phyloP scores from a whole-genome alignment of 495 filamentous ascomycete genomes.

The Podospora pseudoanserina region DNA sequence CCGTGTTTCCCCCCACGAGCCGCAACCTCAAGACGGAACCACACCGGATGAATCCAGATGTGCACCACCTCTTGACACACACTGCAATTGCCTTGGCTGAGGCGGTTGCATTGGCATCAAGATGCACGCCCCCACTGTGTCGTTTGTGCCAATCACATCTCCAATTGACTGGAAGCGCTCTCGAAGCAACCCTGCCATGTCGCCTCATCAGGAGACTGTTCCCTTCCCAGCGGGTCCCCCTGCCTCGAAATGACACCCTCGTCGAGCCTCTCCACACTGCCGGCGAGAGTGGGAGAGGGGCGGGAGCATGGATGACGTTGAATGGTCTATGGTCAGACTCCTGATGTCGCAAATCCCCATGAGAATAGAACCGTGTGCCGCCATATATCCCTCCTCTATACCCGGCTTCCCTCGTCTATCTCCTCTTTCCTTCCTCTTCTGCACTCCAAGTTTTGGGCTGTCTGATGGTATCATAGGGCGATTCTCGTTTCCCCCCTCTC shows the following conservation, averaged over 20 bases:
- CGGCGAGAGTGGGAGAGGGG: neutral
- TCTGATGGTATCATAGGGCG: conserved; percentile 6
- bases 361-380: neutral
- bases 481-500: conserved; percentile 7
- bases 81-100: neutral
- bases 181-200: neutral
- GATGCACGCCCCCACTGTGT: neutral
- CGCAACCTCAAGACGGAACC: conserved; percentile 20
- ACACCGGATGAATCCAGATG: conserved; percentile 24
- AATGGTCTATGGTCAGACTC: conserved; percentile 12
- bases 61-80: conserved; percentile 15
- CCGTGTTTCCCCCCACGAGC: conserved; percentile 11
- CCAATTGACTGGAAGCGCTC: neutral
- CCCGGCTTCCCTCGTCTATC: conserved; percentile 10
- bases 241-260: neutral
- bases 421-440: conserved; percentile 9
- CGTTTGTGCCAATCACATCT: neutral
- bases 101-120: neutral
- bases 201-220: conserved; percentile 16
- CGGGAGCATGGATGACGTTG: conserved; percentile 5
- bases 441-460: conserved; percentile 2
- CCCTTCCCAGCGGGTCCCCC: conserved; percentile 9
- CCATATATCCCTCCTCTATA: conserved; percentile 16
- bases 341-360: conserved; percentile 22
- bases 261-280: neutral